These are phyloP conservation scores for Leccinum barrowsii DNA, from an alignment of 768 basidiomycete species.

Conservation along the genomic window DNA sequence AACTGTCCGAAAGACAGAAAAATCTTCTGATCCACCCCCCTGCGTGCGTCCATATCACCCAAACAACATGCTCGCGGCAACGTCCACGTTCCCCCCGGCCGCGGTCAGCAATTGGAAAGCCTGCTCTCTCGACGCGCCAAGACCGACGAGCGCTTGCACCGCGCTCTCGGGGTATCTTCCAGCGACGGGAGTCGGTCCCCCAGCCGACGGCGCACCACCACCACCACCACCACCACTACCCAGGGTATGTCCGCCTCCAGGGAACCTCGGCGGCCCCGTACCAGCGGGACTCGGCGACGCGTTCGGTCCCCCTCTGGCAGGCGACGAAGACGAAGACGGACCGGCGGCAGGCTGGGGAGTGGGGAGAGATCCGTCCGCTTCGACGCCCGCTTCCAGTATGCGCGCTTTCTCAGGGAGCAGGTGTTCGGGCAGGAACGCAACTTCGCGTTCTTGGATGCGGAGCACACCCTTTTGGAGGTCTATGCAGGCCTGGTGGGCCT, in stretches of 20 bases:
- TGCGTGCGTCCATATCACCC: conserved; percentile 22
- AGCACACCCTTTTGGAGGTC: conserved; percentile 88
- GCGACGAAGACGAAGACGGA: not conserved
- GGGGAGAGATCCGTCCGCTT: conserved; percentile 21
- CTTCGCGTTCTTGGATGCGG: conserved; percentile 88
- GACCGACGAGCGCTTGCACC: conserved; percentile 64
- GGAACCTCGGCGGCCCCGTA: conserved; percentile 42
- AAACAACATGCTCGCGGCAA: conserved; percentile 87
- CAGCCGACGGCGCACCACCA: not conserved
- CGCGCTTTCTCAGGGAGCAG: conserved; percentile 85
- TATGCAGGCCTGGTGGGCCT: conserved; percentile 94
- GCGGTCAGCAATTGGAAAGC: conserved; percentile 77
- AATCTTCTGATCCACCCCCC: not conserved
- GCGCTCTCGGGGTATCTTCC: conserved; percentile 54
- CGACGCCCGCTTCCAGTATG: conserved; percentile 34
- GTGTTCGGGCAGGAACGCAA: conserved; percentile 89
- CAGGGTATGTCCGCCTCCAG: conserved; percentile 65
- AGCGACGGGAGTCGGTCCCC: conserved; percentile 38
- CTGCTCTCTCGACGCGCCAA: conserved; percentile 74
- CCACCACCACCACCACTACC: conserved; percentile 32
- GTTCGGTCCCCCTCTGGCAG: conserved; percentile 13
- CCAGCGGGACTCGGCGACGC: conserved; percentile 40
- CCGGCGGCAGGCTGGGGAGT: conserved; percentile 17
- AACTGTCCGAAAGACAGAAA: not conserved
- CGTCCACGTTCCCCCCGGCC: conserved; percentile 81